phyloP scores from a whole-genome alignment of 192 early-diverging fungal genomes.

The Podila horticola region DNA sequence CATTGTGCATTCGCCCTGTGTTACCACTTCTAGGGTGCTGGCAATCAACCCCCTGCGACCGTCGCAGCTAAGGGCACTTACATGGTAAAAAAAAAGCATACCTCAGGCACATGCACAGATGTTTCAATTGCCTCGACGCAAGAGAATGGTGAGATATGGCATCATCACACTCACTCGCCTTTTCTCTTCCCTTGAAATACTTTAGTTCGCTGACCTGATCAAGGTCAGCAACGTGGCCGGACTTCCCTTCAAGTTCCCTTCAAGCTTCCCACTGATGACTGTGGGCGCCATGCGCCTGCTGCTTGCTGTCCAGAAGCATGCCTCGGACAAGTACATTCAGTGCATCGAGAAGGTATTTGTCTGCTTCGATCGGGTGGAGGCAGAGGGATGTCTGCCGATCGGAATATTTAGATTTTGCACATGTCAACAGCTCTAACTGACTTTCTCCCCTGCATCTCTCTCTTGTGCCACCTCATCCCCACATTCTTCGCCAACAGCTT shows the following conservation, averaged over 20 bases:
- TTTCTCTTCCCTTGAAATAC: background rate
- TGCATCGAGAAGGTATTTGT: conserved; percentile 32
- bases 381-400: background rate
- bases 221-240: conserved; percentile 2
- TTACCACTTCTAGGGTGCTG: conserved; percentile 19
- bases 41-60: conserved; percentile 25
- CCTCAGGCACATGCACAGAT: background rate
- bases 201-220: conserved; percentile 15
- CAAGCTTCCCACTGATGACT: conserved; percentile 22
- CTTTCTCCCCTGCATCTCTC: background rate
- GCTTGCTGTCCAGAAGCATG: conserved; percentile 30
- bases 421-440: background rate
- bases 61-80: conserved; percentile 37
- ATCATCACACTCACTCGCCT: background rate
- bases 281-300: conserved; percentile 21
- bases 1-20: no score
- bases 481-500: conserved; percentile 2
- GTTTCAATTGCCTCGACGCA: background rate
- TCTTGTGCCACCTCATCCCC: background rate
- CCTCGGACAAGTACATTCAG: conserved; percentile 18
- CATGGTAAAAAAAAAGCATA: conserved; percentile 18
- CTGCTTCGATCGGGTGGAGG: background rate
- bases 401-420: background rate
- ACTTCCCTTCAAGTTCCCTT: conserved; percentile 30
- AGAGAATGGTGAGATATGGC: background rate